phyloP scores from a whole-genome alignment of 2,329 filamentous ascomycete species.

The Colletotrichum tanaceti region DNA sequence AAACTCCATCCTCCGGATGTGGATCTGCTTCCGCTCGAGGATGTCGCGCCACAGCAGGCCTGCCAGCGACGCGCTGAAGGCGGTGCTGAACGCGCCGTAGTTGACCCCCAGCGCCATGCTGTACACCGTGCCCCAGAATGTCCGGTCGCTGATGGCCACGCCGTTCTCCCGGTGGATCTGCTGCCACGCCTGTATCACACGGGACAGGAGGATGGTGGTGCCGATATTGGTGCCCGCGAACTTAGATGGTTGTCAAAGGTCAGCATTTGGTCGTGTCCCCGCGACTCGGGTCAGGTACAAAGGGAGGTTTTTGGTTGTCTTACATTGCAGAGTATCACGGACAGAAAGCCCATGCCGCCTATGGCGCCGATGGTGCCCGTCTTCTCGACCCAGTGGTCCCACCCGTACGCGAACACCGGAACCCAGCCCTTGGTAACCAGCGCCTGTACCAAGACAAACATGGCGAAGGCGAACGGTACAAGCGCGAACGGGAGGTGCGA shows the following conservation, averaged over 20 bases:
- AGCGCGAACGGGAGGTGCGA: conserved; percentile 75
- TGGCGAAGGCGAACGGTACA: conserved; percentile 77
- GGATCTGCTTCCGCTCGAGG: conserved; percentile 74
- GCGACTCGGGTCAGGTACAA: neutral
- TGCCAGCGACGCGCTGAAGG: conserved; percentile 77
- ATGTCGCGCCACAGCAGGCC: conserved; percentile 81
- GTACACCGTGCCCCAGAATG: conserved; percentile 80
- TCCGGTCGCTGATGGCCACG: conserved; percentile 68
- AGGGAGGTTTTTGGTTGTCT: conserved; percentile 49
- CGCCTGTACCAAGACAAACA: conserved; percentile 80
- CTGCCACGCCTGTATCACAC: conserved; percentile 77
- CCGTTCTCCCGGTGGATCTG: conserved; percentile 63
- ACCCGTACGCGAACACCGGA: conserved; percentile 76
- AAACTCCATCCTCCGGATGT: conserved; percentile 72
- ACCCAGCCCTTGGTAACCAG: conserved; percentile 82
- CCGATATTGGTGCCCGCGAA: conserved; percentile 83
- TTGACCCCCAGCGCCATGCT: conserved; percentile 81
- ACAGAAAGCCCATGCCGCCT: conserved; percentile 79
- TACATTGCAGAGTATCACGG: conserved; percentile 78
- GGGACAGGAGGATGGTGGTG: conserved; percentile 77
- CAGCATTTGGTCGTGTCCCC: conserved; percentile 33
- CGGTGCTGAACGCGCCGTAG: conserved; percentile 78
- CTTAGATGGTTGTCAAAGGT: conserved; percentile 56
- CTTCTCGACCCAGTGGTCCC: conserved; percentile 77
- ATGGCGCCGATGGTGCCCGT: conserved; percentile 76